Evolutionary conservation across 305 asterid species (phyloP).

Genomic region (Petunia hybrid): DNA sequence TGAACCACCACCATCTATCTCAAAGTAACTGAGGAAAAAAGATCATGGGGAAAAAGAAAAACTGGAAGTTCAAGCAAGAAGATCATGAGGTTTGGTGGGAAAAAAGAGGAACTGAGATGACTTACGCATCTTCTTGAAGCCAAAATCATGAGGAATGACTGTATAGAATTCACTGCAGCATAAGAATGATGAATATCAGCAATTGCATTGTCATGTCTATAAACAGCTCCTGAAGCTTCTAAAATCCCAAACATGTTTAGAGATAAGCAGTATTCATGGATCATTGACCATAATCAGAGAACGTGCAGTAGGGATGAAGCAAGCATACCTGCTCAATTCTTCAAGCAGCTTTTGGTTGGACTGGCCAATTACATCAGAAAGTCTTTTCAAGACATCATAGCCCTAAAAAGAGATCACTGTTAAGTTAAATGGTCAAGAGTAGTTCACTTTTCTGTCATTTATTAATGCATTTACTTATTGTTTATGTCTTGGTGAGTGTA

Average conservation of each 20-base stretch:
- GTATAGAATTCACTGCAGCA: constrained; percentile 90
- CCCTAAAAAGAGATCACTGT: constrained; percentile 58
- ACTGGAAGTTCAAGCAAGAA: constrained; percentile 3
- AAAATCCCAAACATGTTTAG: constrained; percentile 10
- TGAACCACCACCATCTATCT: constrained; percentile 15
- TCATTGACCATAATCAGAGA: constrained; percentile 24
- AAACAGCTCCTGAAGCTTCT: constrained; percentile 18
- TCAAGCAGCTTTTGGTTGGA: constrained; percentile 69
- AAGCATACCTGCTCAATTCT: constrained; percentile 79
- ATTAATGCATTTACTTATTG: neutral
- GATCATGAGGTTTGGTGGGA: neutral
- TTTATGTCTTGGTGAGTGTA: constrained; percentile 14
- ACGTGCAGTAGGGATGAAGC: constrained; percentile 10
- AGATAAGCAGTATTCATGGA: constrained; percentile 3
- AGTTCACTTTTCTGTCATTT: constrained; percentile 11
- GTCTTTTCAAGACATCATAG: constrained; percentile 84
- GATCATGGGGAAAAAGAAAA: constrained; percentile 17
- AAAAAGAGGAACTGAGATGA: constrained; percentile 43
- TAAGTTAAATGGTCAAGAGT: constrained; percentile 28
- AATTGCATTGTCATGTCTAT: neutral
- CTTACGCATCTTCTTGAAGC: constrained; percentile 82
- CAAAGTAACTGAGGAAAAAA: constrained; percentile 5
- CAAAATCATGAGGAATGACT: constrained; percentile 94
- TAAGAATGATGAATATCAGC: constrained; percentile 29
- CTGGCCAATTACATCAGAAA: constrained; percentile 72